Percentiles rank a stretch among this genome's conserved stretches.
Conservation (phyloP, 2,329 filamentous ascomycete species). For the Annulohypoxylon truncatum region DNA sequence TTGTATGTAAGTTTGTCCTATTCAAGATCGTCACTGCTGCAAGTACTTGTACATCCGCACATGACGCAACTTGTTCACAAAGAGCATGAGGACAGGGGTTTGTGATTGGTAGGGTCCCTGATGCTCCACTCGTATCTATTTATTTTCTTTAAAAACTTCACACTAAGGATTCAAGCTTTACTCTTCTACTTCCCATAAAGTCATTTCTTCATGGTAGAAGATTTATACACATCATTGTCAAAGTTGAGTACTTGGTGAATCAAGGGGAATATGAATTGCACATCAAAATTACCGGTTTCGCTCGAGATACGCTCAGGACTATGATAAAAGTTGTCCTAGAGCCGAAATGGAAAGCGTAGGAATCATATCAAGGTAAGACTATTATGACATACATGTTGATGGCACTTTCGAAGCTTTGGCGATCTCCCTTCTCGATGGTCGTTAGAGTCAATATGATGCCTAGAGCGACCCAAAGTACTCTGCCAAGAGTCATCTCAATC, state of each 20-base stretch:
- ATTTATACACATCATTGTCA: not conserved
- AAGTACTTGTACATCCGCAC: conserved; percentile 15
- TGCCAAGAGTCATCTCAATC: conserved; percentile 92
- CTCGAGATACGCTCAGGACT: not conserved
- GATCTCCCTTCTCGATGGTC: conserved; percentile 74
- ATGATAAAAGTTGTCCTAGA: not conserved
- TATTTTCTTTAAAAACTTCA: conserved; percentile 10
- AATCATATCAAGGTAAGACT: conserved; percentile 19
- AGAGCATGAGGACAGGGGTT: not conserved
- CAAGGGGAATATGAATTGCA: not conserved
- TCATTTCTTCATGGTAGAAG: not conserved
- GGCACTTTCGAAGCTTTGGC: conserved; percentile 96
- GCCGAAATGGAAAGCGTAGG: not conserved
- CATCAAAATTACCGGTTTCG: not conserved
- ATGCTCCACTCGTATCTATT: not conserved
- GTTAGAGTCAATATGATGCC: conserved; percentile 89
- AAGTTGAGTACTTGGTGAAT: not conserved
- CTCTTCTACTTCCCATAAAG: not conserved
- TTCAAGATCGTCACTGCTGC: conserved; percentile 8
- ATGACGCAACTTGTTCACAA: conserved; percentile 7
- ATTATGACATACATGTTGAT: conserved; percentile 35
- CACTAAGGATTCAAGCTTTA: not conserved
- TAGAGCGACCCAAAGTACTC: conserved; percentile 80
- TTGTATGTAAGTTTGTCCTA: conserved; percentile 1
- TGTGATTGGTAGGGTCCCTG: not conserved